A percentile compares a stretch with the other conserved stretches of the same genome.
phyloP scores from a whole-genome alignment of 768 basidiomycete species.

The Pulveroboletus sp. region DNA sequence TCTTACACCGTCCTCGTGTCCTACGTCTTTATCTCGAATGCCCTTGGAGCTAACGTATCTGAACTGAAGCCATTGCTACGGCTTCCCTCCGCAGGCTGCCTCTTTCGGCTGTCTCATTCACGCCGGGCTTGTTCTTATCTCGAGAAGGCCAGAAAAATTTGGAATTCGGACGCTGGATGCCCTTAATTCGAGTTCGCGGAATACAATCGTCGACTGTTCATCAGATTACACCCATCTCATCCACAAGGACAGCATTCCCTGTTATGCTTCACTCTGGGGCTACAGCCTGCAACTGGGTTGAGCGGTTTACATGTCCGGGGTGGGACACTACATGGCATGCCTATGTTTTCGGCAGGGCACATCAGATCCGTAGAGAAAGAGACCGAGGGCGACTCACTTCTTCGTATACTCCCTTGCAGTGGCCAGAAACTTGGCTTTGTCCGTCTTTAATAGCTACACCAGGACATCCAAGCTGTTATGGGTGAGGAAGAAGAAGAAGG shows the following conservation, averaged over 20 bases:
- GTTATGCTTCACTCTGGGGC: conserved; percentile 4
- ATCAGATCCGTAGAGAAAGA: conserved; percentile 3
- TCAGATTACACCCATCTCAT: background rate
- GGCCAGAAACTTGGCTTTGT: conserved; percentile 65
- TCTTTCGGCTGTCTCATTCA: conserved; percentile 14
- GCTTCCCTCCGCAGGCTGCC: conserved; percentile 17
- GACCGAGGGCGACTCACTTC: conserved; percentile 47
- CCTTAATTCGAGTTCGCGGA: conserved; percentile 5
- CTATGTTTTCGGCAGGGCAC: conserved; percentile 2
- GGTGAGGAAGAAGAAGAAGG: background rate
- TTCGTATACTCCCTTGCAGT: conserved; percentile 84
- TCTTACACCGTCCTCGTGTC: no score
- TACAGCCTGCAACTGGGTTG: conserved; percentile 6
- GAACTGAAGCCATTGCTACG: background rate
- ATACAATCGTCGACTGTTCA: background rate
- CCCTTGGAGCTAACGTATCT: background rate
- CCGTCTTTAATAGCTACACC: conserved; percentile 66
- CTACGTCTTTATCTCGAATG: background rate
- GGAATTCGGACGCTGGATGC: conserved; percentile 5
- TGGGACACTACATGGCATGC: conserved; percentile 17
- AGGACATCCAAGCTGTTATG: background rate
- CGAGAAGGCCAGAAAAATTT: background rate
- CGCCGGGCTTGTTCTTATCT: conserved; percentile 6
- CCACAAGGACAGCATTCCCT: background rate
- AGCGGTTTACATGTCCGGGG: background rate